A percentile compares a stretch with the other conserved stretches of the same genome.
These are phyloP conservation scores for Ziziphus jujuba DNA, from an alignment of 306 rosid species.

Conservation along the genomic window DNA sequence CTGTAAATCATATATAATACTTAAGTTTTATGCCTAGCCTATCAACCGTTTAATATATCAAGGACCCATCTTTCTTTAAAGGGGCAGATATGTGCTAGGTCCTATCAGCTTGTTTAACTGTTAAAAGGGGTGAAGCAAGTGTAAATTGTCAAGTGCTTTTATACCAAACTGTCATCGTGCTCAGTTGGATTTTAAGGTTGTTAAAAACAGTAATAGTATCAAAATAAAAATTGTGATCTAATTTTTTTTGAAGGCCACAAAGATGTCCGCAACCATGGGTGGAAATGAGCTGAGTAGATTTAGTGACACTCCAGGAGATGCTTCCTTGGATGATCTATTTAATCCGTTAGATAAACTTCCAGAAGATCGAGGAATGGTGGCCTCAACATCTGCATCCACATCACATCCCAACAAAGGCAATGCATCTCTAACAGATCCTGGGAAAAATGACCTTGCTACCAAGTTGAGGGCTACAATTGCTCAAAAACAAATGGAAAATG, in stretches of 20 bases:
- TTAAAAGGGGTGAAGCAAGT: no score
- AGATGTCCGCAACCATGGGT: slow-evolving; percentile 54
- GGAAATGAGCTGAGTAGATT: slow-evolving; percentile 90
- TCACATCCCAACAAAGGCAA: slow-evolving; percentile 51
- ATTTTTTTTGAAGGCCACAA: slow-evolving; percentile 61
- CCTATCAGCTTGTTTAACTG: no score
- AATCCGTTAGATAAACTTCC: slow-evolving; percentile 71
- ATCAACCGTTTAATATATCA: no score
- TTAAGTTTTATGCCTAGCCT: no score
- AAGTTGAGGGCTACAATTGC: slow-evolving; percentile 94
- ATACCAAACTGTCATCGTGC: no score
- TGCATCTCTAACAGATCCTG: slow-evolving; percentile 56
- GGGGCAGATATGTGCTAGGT: no score
- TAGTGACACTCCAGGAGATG: slow-evolving; percentile 99
- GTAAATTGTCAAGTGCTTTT: no score
- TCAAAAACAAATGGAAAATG: slow-evolving; percentile 87
- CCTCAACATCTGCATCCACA: slow-evolving; percentile 80
- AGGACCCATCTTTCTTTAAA: no score
- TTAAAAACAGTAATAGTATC: no score
- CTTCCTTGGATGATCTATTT: slow-evolving; percentile 91
- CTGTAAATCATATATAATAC: no score
- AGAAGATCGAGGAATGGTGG: slow-evolving; percentile 60
- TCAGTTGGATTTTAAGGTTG: no score
- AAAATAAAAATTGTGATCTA: no score
- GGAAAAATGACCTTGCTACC: slow-evolving; percentile 86